A percentile compares a stretch with the other conserved stretches of the same genome.
phyloP scores from a whole-genome alignment of 768 basidiomycete species.

The Baorangia bicolor region DNA sequence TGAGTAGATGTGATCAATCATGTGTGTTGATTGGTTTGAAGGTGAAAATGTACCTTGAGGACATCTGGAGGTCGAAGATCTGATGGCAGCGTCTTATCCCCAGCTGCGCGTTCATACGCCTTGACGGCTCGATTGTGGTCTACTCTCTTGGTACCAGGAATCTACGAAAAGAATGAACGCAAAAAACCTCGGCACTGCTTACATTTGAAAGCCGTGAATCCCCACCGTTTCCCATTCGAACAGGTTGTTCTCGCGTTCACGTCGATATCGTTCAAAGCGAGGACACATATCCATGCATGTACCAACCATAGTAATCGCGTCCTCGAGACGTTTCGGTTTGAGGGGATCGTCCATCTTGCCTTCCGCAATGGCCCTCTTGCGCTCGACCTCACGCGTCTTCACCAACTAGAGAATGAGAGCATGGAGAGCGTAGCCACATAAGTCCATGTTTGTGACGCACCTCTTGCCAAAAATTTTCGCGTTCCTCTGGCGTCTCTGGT shows the following conservation, averaged over 20 bases:
- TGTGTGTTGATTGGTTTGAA: neutral
- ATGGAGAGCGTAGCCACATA: slow-evolving; percentile 22
- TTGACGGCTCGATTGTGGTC: slow-evolving; percentile 90
- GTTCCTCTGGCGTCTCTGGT: slow-evolving; percentile 59
- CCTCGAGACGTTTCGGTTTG: slow-evolving; percentile 75
- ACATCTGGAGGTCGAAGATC: slow-evolving; percentile 87
- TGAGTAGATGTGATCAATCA: slow-evolving; percentile 27
- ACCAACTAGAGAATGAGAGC: slow-evolving; percentile 48
- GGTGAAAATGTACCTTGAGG: slow-evolving; percentile 55
- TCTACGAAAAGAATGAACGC: slow-evolving; percentile 48
- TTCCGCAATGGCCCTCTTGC: slow-evolving; percentile 70
- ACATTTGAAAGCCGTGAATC: neutral
- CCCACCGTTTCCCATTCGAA: slow-evolving; percentile 84
- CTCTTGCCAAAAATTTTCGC: slow-evolving; percentile 70
- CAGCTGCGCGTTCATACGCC: slow-evolving; percentile 91
- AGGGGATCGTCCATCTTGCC: slow-evolving; percentile 88
- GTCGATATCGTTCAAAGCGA: slow-evolving; percentile 85
- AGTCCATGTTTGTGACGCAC: slow-evolving; percentile 39
- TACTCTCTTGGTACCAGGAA: slow-evolving; percentile 80
- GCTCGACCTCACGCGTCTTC: slow-evolving; percentile 69
- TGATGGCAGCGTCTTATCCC: slow-evolving; percentile 87
- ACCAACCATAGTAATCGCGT: slow-evolving; percentile 91
- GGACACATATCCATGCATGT: slow-evolving; percentile 96
- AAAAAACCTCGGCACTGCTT: slow-evolving; percentile 6
- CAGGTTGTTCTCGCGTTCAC: slow-evolving; percentile 87